Evolutionary conservation across 345 rosid species (phyloP), one percentile per base, ranked within the genome.

Genomic region (Linum usitatissimum): DNA sequence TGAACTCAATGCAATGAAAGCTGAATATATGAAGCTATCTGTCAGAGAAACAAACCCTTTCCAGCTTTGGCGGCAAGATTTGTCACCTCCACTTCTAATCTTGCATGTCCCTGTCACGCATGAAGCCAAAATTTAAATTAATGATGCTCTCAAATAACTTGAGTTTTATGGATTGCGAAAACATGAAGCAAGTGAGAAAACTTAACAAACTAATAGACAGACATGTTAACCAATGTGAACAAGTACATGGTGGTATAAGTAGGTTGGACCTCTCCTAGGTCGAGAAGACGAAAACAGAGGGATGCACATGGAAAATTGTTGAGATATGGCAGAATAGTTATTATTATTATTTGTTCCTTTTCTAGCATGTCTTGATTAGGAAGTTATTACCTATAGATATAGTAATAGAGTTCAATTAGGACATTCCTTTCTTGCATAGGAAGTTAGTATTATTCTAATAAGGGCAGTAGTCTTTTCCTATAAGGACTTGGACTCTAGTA

Each of bases 31-130:
- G 36, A 40, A 55, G 38, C 3, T 48, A 61, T 17, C 42, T 18
- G 19, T 66, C 31, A 30, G 57, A 56, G 67, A 68, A n/a, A 66
- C 70, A 53, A 79, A 93, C 99, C 99, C 86, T 93, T 93, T 71
- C 99, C 99, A 77, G 99, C 99, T 76, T 87, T 93, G 34, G 97
- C 96, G 64, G 92, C 94, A 70, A 93, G 94, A 74, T 93, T 93
- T 66, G 99, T 93, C 63, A 93, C 96, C 83, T 93, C 99, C 63
- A 93, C 92, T 80, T 93, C 96, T 83, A 93, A 78, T 77, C 84
- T 90, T 19, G 97, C 96, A 49, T 55, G 67, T 59, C 87, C 96
- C 99, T 90, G 78, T 23, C 59, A 70, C 40, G 74, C 51, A 62
- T 3, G 10, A 10, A 56, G 53, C 61, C 65, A 59, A 74, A 58